Evolutionary conservation across 257 asterid genomes (phyloP), one percentile per base, ranked within the genome.

Genomic region (Solanum peruvianum): DNA sequence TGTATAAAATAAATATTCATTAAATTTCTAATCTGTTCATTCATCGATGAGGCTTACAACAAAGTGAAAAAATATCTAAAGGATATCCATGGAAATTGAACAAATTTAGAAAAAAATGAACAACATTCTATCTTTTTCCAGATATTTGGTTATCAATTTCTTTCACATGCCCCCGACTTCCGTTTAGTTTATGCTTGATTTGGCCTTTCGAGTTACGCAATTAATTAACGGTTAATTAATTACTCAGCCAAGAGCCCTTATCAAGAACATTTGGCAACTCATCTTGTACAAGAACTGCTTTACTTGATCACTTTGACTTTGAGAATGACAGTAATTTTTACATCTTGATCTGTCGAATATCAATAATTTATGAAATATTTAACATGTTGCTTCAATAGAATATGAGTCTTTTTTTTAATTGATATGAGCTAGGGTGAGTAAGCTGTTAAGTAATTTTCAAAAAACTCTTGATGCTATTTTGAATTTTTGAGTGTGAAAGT

Each of bases 371-470:
- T 0, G 6, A 27, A 4, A 70, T 15, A 70, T 70, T 27, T 1
- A 13, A 66, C 0, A 31, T 0, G 0, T 67, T 11, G 21, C 64
- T 56, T 56, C 0, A 56, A 27, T 0, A 4, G 0, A 67, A 64
- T 11, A 11, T 64, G 6, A 12, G 11, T 66, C 0, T 6, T 6
- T 52, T 14, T n/a, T 2, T 7, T 62, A 2, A n/a, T n/a, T 25
- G 1, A 2, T 27, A 16, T 11, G 18, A 25, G 4, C 35, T 25
- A 64, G 15, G 16, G 4, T 64, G 7, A 9, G 7, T 23, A 60
- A 60, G 5, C 12, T 23, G 14, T 3, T 3, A 60, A 60, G 1
- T n/a, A 4, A 29, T 29, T 16, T 27, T 7, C 0, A 27, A 67
- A 5, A 27, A 27, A 67, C 11, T 14, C 11, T 67, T 6, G 0